Percentiles rank a stretch among this genome's conserved stretches.
Conservation (phyloP, 495 filamentous ascomycete species). For the Opeltia flavorubescens region DNA sequence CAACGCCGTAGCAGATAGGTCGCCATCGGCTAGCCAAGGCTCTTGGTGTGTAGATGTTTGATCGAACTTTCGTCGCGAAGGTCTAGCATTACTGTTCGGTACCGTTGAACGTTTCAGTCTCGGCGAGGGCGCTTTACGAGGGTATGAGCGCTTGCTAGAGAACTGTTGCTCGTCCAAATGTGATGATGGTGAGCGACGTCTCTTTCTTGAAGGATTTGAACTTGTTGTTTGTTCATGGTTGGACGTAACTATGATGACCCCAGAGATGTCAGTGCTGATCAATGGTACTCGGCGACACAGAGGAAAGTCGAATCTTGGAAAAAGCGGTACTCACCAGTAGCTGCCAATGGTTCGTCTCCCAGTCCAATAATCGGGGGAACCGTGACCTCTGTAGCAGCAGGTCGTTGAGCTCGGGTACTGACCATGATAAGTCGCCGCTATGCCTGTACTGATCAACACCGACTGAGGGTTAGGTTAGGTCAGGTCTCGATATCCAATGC, state of each 20-base stretch:
- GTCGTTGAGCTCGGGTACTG: background rate
- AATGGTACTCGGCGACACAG: background rate
- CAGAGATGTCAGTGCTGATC: background rate
- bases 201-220: constrained; percentile 1
- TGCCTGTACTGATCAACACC: background rate
- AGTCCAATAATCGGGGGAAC: background rate
- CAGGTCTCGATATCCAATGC: background rate
- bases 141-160: constrained; percentile 5
- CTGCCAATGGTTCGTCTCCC: background rate
- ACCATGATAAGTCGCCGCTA: background rate
- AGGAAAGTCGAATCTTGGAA: background rate
- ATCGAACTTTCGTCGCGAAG: background rate
- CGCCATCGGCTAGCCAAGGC: too few species aligned
- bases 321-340: background rate
- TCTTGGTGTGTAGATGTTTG: too few species aligned
- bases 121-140: constrained; percentile 1
- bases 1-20: too few species aligned
- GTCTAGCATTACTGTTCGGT: background rate
- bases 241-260: background rate
- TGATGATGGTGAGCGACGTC: constrained; percentile 9
- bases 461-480: constrained; percentile 1
- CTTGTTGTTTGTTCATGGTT: background rate
- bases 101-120: background rate
- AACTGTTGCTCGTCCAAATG: background rate
- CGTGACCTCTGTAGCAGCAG: background rate